These are phyloP conservation scores for Apiosordaria backusii DNA, from an alignment of 495 filamentous ascomycete genomes.

Conservation along the genomic window DNA sequence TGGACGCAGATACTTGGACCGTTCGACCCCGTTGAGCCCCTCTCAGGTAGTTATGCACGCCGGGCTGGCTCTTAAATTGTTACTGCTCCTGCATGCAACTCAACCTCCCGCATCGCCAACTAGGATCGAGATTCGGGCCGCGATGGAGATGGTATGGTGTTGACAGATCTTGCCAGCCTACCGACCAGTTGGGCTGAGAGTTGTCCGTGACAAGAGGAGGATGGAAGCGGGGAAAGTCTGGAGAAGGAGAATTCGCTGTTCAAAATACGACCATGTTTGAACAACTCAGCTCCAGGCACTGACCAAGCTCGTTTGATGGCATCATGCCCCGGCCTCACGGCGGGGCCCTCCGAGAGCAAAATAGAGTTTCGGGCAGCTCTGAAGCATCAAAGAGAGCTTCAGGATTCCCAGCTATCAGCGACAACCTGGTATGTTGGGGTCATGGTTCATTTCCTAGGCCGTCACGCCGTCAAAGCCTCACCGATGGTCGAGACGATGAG, in stretches of 20 bases:
- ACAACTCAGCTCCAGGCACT: background rate
- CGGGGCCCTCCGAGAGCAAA: background rate
- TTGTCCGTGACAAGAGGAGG: background rate
- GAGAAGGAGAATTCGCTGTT: background rate
- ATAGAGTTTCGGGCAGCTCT: background rate
- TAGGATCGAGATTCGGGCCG: slow-evolving; percentile 4
- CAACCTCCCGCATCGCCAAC: background rate
- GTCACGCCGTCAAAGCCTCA: slow-evolving; percentile 12
- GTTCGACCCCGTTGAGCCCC: background rate
- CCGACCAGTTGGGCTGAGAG: background rate
- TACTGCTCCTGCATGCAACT: background rate
- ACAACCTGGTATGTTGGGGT: background rate
- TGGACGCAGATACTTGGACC: background rate
- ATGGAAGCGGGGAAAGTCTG: background rate
- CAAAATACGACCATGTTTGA: background rate
- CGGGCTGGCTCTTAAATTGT: background rate
- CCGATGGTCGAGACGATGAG: slow-evolving; percentile 10
- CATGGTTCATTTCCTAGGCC: background rate
- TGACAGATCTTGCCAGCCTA: background rate
- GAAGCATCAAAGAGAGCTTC: background rate
- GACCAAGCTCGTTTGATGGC: background rate
- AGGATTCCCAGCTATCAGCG: background rate
- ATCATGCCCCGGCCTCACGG: background rate
- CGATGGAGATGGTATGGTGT: background rate
- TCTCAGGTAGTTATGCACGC: background rate